Base-by-base conservation (phyloP, 2,329 filamentous ascomycete species). In the Chalara sp. region DNA sequence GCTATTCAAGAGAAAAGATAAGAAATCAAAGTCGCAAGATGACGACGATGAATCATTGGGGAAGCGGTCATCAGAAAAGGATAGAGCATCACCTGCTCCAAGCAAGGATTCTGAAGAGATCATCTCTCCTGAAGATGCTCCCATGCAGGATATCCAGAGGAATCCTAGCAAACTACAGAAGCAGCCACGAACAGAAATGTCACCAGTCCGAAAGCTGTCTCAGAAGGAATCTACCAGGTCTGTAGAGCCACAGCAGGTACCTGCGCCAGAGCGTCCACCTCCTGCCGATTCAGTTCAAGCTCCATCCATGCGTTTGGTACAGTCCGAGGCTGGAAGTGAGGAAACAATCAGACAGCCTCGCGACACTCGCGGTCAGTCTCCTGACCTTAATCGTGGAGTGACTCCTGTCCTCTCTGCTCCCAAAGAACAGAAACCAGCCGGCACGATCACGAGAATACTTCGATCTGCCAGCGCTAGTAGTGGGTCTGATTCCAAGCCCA, bases 91-190 rank as follows among this genome's bases (percentile, higher is more conserved):
- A 6, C 64, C 64, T 31, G 61, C 55, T 3, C 57, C 61, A 12
- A 64, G 59, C 51, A 64, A 64, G 51, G 63, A 67, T 32, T 65
- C 64, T 2, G 63, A 63, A 13, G 63, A 66, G 21, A 45, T 37
- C 35, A 30, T 52, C 5, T 62, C 62, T 39, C 63, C 65, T 33
- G 56, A 53, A 46, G 44, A 64, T 41, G 53, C 51, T 8, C 60
- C 59, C 41, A 39, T 51, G 13, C 31, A 48, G 42, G 56, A 59
- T 31, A 32, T 75, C 7, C 80, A 84, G 57, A 75, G 81, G 53
- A 75, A 79, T 50, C 68, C 79, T 4, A 81, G 79, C 70, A 90
- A 89, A 66, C 71, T 89, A 48, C 85, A 89, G 61, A 90, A 90
- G 66, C 76, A 78, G 50, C 77, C 59, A 32, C 55, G 54, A 11